A percentile compares a stretch with the other conserved stretches of the same genome.
phyloP scores from a whole-genome alignment of 2,329 filamentous ascomycete genomes.

The Sclerotiophoma versabilis region DNA sequence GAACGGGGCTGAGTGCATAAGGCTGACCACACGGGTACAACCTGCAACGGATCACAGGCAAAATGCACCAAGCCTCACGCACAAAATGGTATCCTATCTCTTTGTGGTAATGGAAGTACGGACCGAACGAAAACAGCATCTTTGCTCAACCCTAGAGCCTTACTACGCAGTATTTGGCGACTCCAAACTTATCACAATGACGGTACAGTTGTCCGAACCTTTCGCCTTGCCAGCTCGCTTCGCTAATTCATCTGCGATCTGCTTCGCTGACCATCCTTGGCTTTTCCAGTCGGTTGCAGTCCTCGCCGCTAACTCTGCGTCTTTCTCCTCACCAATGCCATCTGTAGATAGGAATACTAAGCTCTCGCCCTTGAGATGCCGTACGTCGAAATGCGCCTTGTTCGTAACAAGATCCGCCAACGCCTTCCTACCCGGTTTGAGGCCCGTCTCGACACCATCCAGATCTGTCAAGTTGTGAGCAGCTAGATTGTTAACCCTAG shows the following conservation, averaged over 20 bases:
- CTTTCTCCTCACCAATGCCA: conserved; percentile 29
- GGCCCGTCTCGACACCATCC: conserved; percentile 31
- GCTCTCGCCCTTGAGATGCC: conserved; percentile 24
- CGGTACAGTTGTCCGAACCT: conserved; percentile 34
- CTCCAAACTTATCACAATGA: conserved; percentile 23
- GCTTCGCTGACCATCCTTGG: conserved; percentile 20
- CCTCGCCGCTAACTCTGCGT: conserved; percentile 27
- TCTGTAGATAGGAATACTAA: conserved; percentile 32
- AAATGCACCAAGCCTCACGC: neutral
- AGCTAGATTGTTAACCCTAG: conserved; percentile 34
- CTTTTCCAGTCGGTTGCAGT: conserved; percentile 25
- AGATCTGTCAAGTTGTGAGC: conserved; percentile 34
- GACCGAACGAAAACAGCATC: neutral
- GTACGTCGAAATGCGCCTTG: conserved; percentile 30
- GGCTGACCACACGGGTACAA: neutral
- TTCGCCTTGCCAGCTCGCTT: conserved; percentile 20
- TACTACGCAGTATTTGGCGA: neutral
- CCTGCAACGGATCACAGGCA: neutral
- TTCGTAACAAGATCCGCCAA: conserved; percentile 32
- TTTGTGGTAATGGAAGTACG: neutral
- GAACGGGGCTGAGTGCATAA: conserved; percentile 8
- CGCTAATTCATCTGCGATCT: conserved; percentile 29
- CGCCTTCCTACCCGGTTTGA: conserved; percentile 30
- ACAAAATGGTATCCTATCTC: neutral
- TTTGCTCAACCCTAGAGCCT: neutral